Percentiles rank a stretch among this genome's conserved stretches.
Evolutionary conservation across 257 asterid genomes (phyloP).

Genomic region (Solanum gracilifrons): DNA sequence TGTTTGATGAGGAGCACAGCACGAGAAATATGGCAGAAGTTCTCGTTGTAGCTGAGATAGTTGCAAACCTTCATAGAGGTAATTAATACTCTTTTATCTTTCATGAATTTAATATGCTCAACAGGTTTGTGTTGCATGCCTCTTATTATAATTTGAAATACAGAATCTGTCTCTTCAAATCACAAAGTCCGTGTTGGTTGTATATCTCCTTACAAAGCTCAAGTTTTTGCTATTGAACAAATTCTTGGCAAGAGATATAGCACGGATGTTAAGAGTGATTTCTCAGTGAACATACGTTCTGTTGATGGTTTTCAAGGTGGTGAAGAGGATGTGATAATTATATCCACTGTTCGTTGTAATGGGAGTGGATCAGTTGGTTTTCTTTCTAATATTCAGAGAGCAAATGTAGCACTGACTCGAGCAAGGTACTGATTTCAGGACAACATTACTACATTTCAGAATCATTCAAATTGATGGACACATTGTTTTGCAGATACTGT

Average conservation of each 20-base stretch:
- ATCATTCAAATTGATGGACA: background rate
- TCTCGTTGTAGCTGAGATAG: constrained; percentile 30
- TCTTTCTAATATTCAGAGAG: constrained; percentile 45
- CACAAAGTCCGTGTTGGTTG: constrained; percentile 51
- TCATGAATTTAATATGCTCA: background rate
- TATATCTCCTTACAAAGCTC: constrained; percentile 78
- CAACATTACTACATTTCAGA: constrained; percentile 16
- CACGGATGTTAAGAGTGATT: constrained; percentile 27
- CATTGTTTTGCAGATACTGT: constrained; percentile 25
- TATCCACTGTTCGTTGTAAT: constrained; percentile 62
- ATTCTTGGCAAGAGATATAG: constrained; percentile 35
- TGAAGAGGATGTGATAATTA: constrained; percentile 60
- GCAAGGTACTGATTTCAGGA: constrained; percentile 41
- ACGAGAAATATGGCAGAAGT: constrained; percentile 41
- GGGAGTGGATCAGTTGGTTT: constrained; percentile 51
- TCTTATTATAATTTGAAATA: background rate
- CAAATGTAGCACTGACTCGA: constrained; percentile 62
- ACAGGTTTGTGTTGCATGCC: background rate
- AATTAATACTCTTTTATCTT: background rate
- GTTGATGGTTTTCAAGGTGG: constrained; percentile 88
- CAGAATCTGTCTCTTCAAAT: constrained; percentile 29
- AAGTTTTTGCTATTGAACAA: constrained; percentile 43
- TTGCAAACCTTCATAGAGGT: constrained; percentile 45
- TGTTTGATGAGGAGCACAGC: constrained; percentile 19
- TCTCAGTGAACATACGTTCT: constrained; percentile 49